Evolutionary conservation across 306 rosid species (phyloP).

Genomic region (Gleditsia sinensis): DNA sequence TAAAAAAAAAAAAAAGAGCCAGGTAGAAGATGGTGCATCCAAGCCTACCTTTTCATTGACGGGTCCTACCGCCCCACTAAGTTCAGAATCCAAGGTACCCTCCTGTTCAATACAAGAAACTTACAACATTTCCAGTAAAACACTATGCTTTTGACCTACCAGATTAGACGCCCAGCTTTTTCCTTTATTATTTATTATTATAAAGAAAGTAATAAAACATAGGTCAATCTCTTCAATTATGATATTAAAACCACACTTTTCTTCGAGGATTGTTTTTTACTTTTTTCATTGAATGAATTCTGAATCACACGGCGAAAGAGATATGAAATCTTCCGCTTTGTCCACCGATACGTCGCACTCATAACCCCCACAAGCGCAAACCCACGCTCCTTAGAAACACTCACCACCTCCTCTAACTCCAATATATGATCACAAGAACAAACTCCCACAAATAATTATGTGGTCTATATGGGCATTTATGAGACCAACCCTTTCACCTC

Average conservation of each 20-base stretch:
- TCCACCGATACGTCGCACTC: constrained; percentile 95
- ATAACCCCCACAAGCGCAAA: constrained; percentile 73
- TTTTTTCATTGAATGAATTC: constrained; percentile 30
- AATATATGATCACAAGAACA: constrained; percentile 39
- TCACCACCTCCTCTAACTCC: constrained; percentile 31
- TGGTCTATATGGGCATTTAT: constrained; percentile 43
- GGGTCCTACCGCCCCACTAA: constrained; percentile 63
- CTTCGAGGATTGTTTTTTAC: too few relatives aligned
- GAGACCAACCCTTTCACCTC: constrained; percentile 43
- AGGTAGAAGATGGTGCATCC: not conserved
- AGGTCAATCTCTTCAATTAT: constrained; percentile 46
- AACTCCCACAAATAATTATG: constrained; percentile 59
- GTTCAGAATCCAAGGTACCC: constrained; percentile 66
- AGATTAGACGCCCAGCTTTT: not conserved
- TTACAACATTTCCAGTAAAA: not conserved
- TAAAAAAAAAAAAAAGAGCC: not conserved
- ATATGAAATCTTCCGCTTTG: constrained; percentile 71
- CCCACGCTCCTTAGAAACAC: constrained; percentile 47
- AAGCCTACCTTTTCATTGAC: constrained; percentile 28
- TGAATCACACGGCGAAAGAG: constrained; percentile 38
- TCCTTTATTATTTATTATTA: not conserved
- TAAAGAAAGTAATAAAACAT: not conserved
- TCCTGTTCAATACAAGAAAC: not conserved
- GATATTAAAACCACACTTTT: not conserved
- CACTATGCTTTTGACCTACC: constrained; percentile 37